Conservation (phyloP, 1,139 yeast genomes). For the Taiozyma sp. region DNA sequence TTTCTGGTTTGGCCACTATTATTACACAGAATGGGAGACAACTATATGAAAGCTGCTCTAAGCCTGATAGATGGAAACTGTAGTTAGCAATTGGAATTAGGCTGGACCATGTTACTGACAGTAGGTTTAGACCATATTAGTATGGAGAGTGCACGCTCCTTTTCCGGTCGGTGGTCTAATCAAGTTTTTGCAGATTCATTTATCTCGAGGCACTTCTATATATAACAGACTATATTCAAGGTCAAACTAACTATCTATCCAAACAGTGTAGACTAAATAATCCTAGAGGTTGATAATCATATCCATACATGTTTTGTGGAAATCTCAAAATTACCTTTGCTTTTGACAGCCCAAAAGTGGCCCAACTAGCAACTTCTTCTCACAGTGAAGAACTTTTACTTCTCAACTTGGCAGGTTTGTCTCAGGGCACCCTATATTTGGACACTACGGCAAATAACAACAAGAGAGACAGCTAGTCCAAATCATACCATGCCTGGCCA, state of each 20-base stretch:
- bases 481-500: not conserved
- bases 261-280: too few species aligned
- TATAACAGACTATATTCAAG: too few species aligned
- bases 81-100: not conserved
- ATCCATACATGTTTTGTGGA: not conserved
- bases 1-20: not conserved
- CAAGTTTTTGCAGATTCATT: too few species aligned
- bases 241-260: too few species aligned
- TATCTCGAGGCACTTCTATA: too few species aligned
- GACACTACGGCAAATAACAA: not conserved
- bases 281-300: too few species aligned
- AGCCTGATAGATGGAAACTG: not conserved
- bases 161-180: too few species aligned
- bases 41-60: not conserved
- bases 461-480: not conserved
- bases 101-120: not conserved
- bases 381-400: not conserved
- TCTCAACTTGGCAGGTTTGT: not conserved
- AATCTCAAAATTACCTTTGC: not conserved
- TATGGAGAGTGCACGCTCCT: too few species aligned
- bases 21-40: not conserved
- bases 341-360: not conserved
- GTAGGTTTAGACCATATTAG: too few species aligned
- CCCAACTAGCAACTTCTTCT: not conserved
- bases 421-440: not conserved